These are phyloP conservation scores for Linum lewisii DNA, from an alignment of 345 rosid genomes.

Conservation along the genomic window DNA sequence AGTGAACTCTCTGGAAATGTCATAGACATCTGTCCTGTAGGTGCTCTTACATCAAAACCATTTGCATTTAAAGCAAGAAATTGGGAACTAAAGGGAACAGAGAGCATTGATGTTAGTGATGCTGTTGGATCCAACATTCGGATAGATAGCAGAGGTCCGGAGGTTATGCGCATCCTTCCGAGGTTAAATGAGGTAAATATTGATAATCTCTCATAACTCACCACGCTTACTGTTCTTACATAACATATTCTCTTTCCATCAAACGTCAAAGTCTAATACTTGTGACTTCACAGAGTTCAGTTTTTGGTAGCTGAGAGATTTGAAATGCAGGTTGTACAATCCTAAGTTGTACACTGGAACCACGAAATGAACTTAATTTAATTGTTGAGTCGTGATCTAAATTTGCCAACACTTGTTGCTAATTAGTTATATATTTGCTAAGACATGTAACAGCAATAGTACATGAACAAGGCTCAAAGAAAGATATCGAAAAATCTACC, in stretches of 20 bases:
- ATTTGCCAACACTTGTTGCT: neutral
- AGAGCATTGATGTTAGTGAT: conserved; percentile 88
- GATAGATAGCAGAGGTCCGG: conserved; percentile 97
- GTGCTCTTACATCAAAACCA: conserved; percentile 95
- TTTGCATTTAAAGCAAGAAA: conserved; percentile 98
- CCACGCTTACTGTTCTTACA: neutral
- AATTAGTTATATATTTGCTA: neutral
- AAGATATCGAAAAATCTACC: too few species aligned
- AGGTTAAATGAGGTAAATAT: conserved; percentile 79
- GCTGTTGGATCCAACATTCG: conserved; percentile 97
- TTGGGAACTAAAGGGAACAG: conserved; percentile 98
- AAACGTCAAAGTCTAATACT: neutral
- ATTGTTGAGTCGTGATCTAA: neutral
- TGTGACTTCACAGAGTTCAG: neutral
- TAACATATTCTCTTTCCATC: neutral
- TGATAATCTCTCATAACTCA: neutral
- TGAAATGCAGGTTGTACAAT: neutral
- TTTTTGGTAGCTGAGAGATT: conserved; percentile 8
- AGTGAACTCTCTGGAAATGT: conserved; percentile 99
- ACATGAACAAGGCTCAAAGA: neutral
- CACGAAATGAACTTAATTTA: too few species aligned
- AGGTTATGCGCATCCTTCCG: conserved; percentile 87
- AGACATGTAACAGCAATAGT: neutral
- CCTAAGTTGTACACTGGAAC: too few species aligned
- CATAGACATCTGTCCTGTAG: conserved; percentile 96